Evolutionary conservation across 2,329 filamentous ascomycete species (phyloP).

Genomic region (Stemphylium lycopersici): DNA sequence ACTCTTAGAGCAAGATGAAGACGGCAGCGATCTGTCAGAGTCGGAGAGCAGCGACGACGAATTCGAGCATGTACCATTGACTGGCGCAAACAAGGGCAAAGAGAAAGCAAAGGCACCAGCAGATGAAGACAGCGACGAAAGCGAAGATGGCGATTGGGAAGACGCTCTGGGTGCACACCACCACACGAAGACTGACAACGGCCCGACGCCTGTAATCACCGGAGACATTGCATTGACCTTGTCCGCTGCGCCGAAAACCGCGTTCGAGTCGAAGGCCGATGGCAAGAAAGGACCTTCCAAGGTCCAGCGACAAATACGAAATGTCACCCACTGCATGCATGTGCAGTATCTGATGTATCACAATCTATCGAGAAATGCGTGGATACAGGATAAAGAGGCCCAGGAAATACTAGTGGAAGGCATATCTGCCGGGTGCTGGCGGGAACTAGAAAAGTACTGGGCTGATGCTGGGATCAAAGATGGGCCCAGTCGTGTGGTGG

Average conservation of each 20-base stretch:
- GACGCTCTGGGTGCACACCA: constrained; percentile 47
- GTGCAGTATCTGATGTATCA: constrained; percentile 89
- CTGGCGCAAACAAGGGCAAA: constrained; percentile 42
- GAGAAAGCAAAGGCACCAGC: constrained; percentile 51
- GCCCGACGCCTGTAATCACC: constrained; percentile 57
- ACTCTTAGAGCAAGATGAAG: constrained; percentile 49
- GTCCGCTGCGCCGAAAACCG: constrained; percentile 29
- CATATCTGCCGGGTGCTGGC: constrained; percentile 42
- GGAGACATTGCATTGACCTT: constrained; percentile 79
- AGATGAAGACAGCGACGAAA: constrained; percentile 42
- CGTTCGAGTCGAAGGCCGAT: constrained; percentile 52
- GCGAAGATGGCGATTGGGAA: constrained; percentile 50
- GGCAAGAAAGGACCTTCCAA: constrained; percentile 85
- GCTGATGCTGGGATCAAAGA: constrained; percentile 85
- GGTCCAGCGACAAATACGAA: constrained; percentile 77
- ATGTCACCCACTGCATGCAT: constrained; percentile 84
- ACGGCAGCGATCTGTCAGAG: constrained; percentile 50
- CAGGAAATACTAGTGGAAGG: constrained; percentile 40
- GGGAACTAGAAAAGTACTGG: constrained; percentile 52
- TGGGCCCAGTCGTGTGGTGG: constrained; percentile 76
- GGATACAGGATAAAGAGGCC: constrained; percentile 45
- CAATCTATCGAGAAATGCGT: constrained; percentile 68
- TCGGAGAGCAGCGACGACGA: constrained; percentile 53
- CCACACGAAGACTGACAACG: constrained; percentile 37
- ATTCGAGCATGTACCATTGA: constrained; percentile 55